Base-by-base conservation (phyloP, 2,329 filamentous ascomycete species). In the Parafenestella ontariensis region DNA sequence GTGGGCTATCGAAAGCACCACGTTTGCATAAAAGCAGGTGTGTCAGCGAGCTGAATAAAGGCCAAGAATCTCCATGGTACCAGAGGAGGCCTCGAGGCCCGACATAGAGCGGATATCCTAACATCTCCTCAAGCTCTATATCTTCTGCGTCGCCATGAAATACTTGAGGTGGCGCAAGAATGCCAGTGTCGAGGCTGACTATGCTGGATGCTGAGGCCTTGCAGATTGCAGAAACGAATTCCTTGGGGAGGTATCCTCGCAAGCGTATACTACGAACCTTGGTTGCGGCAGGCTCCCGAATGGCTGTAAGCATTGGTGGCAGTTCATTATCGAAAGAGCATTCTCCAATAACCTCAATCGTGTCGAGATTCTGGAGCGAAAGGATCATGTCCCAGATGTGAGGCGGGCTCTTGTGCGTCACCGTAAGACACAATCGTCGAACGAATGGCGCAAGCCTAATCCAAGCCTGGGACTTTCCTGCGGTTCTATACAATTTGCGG, bases 161-260 rank as follows among this genome's bases (percentile, higher is more conserved):
- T 8, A 36, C 6, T 21, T 43, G 26, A 15, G 50, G 44, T 26
- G 21, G 9, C 1, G 48, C 39, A 15, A 48, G 29, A 4, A 39
- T 1, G 23, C 36, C 29, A 20, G 47, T 31, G 18, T 53, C 50
- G 15, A 48, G 50, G 24, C 39, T 53, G 15, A 37, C 15, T 15
- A 53, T 53, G 21, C 18, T 48, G 28, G 43, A 23, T n/a, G 21
- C 50, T 18, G 50, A 52, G 5, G 37, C 39, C 13, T 21, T 28
- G 17, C 43, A 52, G 17, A 52, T 20, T 17, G 28, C 20, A 15
- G 41, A 48, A 4, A 52, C 29, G 37, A 52, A 52, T 6, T 20
- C 26, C 8, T n/a, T 37, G n/a, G 46, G 46, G 11, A 49, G 42
- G 24, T 49, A 42, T 8, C 46, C 46, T 15, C 37, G 36, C 8